These are phyloP conservation scores for Solanum chilense DNA, from an alignment of 257 asterid genomes.

Conservation along the genomic window DNA sequence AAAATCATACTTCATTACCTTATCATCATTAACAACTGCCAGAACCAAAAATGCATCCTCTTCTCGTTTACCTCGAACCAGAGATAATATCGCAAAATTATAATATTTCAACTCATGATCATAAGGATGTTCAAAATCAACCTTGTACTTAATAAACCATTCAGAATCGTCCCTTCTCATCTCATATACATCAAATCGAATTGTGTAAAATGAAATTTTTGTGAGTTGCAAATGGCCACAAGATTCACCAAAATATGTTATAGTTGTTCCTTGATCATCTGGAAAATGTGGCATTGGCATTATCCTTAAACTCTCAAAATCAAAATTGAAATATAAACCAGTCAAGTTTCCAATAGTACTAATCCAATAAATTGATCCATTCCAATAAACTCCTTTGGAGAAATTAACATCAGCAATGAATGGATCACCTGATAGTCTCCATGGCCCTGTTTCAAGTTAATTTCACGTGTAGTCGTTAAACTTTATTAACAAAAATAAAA, in stretches of 20 bases:
- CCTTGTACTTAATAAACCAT: constrained; percentile 23
- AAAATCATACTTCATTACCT: constrained; percentile 8
- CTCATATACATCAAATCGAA: constrained; percentile 11
- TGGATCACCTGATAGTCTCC: not conserved
- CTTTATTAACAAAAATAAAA: not conserved
- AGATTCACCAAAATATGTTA: constrained; percentile 11
- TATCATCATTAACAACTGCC: constrained; percentile 1
- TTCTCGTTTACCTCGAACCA: constrained; percentile 7
- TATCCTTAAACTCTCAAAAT: not conserved
- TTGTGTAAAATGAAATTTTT: not conserved
- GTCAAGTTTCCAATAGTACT: not conserved
- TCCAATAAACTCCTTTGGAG: constrained; percentile 14
- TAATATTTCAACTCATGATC: not conserved
- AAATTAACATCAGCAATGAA: not conserved
- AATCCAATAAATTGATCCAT: constrained; percentile 21
- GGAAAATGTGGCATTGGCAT: constrained; percentile 3
- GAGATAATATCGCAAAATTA: not conserved
- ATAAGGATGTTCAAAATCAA: constrained; percentile 7
- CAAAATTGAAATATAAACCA: constrained; percentile 12
- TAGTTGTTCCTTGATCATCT: not conserved
- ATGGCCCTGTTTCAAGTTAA: not conserved
- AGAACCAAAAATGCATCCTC: constrained; percentile 21
- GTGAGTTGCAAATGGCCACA: constrained; percentile 13
- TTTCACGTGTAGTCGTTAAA: not conserved
- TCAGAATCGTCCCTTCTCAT: constrained; percentile 14